These are phyloP conservation scores for Quercus alba DNA, from an alignment of 306 rosid species.

Conservation along the genomic window DNA sequence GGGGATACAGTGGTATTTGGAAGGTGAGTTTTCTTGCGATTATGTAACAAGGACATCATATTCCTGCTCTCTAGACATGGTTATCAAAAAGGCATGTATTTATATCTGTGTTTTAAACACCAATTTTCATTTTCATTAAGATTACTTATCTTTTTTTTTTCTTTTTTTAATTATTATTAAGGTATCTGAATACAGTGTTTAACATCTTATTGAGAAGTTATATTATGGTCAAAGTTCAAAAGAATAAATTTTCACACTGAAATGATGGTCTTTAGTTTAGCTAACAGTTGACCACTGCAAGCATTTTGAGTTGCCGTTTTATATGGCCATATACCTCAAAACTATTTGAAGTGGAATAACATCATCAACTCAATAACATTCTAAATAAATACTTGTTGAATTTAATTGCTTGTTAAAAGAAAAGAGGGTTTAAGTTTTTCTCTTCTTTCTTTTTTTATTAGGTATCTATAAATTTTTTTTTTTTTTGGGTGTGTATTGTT, in stretches of 20 bases:
- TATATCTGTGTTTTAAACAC: conserved; percentile 7
- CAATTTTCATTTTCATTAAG: background rate
- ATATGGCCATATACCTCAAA: background rate
- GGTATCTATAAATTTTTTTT: too few species aligned
- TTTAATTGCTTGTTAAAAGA: background rate
- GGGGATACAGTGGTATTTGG: conserved; percentile 84
- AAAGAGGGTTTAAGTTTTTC: background rate
- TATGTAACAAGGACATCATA: conserved; percentile 18
- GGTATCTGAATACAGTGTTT: background rate
- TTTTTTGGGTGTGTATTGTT: too few species aligned
- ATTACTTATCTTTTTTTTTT: too few species aligned
- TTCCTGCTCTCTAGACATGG: background rate
- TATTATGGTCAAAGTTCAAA: background rate
- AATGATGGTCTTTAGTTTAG: background rate
- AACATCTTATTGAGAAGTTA: background rate
- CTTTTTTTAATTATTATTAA: background rate
- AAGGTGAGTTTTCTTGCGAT: conserved; percentile 52
- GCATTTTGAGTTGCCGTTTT: background rate
- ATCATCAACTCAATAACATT: background rate
- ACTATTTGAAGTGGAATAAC: background rate
- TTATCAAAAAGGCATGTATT: background rate
- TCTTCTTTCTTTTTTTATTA: too few species aligned
- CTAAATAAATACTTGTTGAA: background rate
- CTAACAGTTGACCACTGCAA: background rate
- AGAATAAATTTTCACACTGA: background rate